phyloP scores from a whole-genome alignment of 371 early-diverging fungal species.

The Blakeslea trispora region DNA sequence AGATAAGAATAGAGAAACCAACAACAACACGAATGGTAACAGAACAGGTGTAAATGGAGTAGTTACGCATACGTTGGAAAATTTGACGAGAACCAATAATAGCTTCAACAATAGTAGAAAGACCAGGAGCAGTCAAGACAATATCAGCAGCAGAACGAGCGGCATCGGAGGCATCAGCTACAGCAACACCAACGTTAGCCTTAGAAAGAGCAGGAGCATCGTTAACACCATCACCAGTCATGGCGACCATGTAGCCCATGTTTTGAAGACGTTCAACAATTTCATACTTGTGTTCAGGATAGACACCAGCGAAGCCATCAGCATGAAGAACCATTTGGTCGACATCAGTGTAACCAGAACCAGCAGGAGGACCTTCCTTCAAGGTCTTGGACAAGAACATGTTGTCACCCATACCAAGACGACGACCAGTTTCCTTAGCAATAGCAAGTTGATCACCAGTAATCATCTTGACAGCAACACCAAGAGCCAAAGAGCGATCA shows the following conservation, averaged over 20 bases:
- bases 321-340: slow-evolving; percentile 81
- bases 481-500: slow-evolving; percentile 77
- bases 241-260: slow-evolving; percentile 78
- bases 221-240: slow-evolving; percentile 97
- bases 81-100: slow-evolving; percentile 67
- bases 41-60: slow-evolving; percentile 63
- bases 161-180: slow-evolving; percentile 77
- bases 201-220: slow-evolving; percentile 93
- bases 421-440: slow-evolving; percentile 82
- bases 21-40: slow-evolving; percentile 64
- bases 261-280: slow-evolving; percentile 90
- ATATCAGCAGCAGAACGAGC: slow-evolving; percentile 78
- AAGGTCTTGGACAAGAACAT: slow-evolving; percentile 78
- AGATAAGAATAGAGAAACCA: slow-evolving; percentile 58
- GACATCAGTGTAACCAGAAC: slow-evolving; percentile 71
- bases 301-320: slow-evolving; percentile 88
- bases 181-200: slow-evolving; percentile 83
- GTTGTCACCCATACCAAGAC: slow-evolving; percentile 71
- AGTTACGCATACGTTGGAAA: slow-evolving; percentile 72
- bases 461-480: slow-evolving; percentile 94
- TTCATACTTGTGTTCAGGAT: slow-evolving; percentile 93
- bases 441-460: slow-evolving; percentile 94
- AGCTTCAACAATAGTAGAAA: slow-evolving; percentile 70
- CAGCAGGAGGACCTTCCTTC: slow-evolving; percentile 68
- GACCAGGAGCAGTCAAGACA: slow-evolving; percentile 78